Conservation (phyloP, 495 filamentous ascomycete genomes). For the Cetradonia linearis region DNA sequence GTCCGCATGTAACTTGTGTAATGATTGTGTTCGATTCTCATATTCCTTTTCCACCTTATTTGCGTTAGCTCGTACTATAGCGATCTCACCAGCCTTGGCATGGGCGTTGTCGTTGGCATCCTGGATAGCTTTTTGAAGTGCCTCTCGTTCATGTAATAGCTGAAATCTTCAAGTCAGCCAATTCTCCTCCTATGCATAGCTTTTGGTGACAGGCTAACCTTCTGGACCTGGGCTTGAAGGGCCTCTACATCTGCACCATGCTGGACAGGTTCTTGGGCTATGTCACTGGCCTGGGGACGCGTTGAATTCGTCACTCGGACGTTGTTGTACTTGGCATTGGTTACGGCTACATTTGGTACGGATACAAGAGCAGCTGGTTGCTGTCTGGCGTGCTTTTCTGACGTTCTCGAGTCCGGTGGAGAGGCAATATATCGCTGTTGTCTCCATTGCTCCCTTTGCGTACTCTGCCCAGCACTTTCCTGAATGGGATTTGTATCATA, state of each 20-base stretch:
- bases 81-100: conserved; percentile 54
- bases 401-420: not conserved
- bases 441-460: conserved; percentile 29
- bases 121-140: conserved; percentile 38
- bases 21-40: conserved; percentile 41
- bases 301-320: not conserved
- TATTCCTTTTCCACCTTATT: conserved; percentile 44
- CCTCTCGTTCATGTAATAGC: conserved; percentile 45
- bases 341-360: not conserved
- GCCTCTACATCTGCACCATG: conserved; percentile 17
- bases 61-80: conserved; percentile 57
- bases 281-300: not conserved
- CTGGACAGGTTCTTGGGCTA: not conserved
- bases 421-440: conserved; percentile 27
- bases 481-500: conserved; percentile 27
- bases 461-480: conserved; percentile 18
- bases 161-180: conserved; percentile 22
- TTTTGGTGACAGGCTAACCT: conserved; percentile 22
- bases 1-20: conserved; percentile 47
- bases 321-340: not conserved
- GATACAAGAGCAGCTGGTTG: not conserved
- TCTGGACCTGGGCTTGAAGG: conserved; percentile 33
- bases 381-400: not conserved
- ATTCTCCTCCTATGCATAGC: not conserved
- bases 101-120: conserved; percentile 40